Evolutionary conservation across 2,329 filamentous ascomycete species (phyloP).

Genomic region (Talaromyces rugulosus): DNA sequence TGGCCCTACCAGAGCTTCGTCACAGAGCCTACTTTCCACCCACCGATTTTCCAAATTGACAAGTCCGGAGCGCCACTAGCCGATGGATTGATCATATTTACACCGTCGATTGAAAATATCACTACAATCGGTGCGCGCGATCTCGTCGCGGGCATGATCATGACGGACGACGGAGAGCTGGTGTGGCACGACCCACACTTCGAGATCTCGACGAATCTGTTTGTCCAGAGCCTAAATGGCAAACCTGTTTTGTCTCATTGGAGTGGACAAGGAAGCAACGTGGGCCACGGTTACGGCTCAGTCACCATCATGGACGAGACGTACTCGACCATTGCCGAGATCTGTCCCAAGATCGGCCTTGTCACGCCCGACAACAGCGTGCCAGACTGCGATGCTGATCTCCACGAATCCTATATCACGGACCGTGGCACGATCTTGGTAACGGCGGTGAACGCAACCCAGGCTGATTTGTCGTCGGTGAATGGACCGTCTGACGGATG

Average conservation of each 20-base stretch:
- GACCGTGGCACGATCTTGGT: conserved; percentile 30
- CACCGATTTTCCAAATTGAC: not conserved
- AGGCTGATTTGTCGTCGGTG: conserved; percentile 26
- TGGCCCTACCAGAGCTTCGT: not conserved
- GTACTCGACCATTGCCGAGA: not conserved
- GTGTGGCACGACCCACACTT: not conserved
- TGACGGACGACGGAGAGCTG: not conserved
- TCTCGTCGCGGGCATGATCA: not conserved
- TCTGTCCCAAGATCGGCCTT: not conserved
- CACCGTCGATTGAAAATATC: not conserved
- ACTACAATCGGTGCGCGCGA: not conserved
- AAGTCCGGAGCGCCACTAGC: not conserved
- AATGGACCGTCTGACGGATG: conserved; percentile 27
- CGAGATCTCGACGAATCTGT: not conserved
- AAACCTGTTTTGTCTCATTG: not conserved
- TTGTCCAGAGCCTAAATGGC: not conserved
- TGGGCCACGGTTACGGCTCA: too few relatives aligned
- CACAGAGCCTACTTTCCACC: not conserved
- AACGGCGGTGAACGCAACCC: conserved; percentile 33
- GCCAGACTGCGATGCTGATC: not conserved
- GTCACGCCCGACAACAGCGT: not conserved
- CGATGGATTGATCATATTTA: not conserved
- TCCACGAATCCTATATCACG: conserved; percentile 31
- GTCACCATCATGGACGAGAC: not conserved
- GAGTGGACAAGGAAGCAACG: too few relatives aligned